Base-by-base conservation (phyloP, 2,329 filamentous ascomycete genomes). In the Exophiala dermatitidis region DNA sequence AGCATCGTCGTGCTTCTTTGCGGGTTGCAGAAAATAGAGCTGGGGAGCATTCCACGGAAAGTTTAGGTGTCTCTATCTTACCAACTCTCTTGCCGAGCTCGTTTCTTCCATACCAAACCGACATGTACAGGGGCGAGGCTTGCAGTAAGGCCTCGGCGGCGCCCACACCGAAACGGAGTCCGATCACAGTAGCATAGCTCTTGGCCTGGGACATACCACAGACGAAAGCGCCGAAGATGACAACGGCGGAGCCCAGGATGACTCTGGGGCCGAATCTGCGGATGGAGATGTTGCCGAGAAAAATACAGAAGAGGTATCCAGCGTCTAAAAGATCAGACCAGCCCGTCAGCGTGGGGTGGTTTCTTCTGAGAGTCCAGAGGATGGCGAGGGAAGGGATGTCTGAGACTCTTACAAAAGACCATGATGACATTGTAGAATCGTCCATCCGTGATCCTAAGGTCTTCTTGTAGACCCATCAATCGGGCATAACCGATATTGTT, bases 1-100 rank as follows among this genome's bases (percentile, higher is more conserved):
- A 7, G 31, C 30, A 26, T 4, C 8, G 12, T 8, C 10, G 19
- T 82, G 65, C n/a, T 49, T 36, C 10, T 46, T 2, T 3, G 31
- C n/a, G n/a, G n/a, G n/a, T n/a, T n/a, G n/a, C n/a, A n/a, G n/a
- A n/a, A n/a, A n/a, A n/a, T n/a, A n/a, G n/a, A n/a, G n/a, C n/a
- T n/a, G n/a, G n/a, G n/a, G n/a, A n/a, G n/a, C n/a, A n/a, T n/a
- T n/a, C n/a, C n/a, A n/a, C n/a, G n/a, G n/a, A n/a, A n/a, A n/a
- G n/a, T n/a, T n/a, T n/a, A n/a, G n/a, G n/a, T n/a, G n/a, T 29
- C 3, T 19, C 28, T n/a, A 3, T 36, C 37, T 10, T 53, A 53
- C 51, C 51, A 31, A 44, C 42, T 30, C 45, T 53, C 30, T 37
- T 53, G 26, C 38, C 51, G 6, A 53, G 10, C 31, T 53, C 51